Evolutionary conservation across 768 basidiomycete species (phyloP).

Genomic region (Rhodotorula toruloides): DNA sequence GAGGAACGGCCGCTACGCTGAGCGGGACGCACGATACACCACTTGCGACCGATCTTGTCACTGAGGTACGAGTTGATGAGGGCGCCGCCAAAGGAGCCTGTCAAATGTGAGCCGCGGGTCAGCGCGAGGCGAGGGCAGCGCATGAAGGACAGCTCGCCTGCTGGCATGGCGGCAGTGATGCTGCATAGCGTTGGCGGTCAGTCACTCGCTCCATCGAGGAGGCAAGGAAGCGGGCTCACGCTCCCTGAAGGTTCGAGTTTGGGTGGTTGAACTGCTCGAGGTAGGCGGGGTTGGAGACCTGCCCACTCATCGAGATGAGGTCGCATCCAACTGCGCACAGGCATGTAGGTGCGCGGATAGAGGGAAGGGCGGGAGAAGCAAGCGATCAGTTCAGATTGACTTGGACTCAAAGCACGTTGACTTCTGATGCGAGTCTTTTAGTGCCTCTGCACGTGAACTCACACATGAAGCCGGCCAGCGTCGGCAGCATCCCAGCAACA

Average conservation of each 20-base stretch:
- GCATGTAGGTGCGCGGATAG: too few relatives aligned
- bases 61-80: slow-evolving; percentile 21
- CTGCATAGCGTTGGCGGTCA: too few relatives aligned
- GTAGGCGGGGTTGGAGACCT: slow-evolving; percentile 19
- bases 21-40: not conserved
- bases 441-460: not conserved
- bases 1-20: not conserved
- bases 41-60: slow-evolving; percentile 28
- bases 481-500: not conserved
- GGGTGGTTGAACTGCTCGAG: slow-evolving; percentile 4
- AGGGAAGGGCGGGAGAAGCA: not conserved
- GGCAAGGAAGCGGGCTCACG: too few relatives aligned
- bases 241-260: slow-evolving; percentile 11
- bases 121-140: not conserved
- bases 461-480: not conserved
- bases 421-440: not conserved
- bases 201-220: too few relatives aligned
- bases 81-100: slow-evolving; percentile 20
- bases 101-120: too few relatives aligned
- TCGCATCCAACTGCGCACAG: not conserved
- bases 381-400: not conserved
- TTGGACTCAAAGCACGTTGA: not conserved
- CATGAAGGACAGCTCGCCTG: not conserved
- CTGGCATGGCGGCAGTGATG: slow-evolving; percentile 24
- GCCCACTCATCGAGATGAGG: not conserved